A percentile compares a stretch with the other conserved stretches of the same genome.
These are phyloP conservation scores for Ophiocordyceps polyrhachis-furcata DNA, from an alignment of 2,329 filamentous ascomycete species.

Conservation along the genomic window DNA sequence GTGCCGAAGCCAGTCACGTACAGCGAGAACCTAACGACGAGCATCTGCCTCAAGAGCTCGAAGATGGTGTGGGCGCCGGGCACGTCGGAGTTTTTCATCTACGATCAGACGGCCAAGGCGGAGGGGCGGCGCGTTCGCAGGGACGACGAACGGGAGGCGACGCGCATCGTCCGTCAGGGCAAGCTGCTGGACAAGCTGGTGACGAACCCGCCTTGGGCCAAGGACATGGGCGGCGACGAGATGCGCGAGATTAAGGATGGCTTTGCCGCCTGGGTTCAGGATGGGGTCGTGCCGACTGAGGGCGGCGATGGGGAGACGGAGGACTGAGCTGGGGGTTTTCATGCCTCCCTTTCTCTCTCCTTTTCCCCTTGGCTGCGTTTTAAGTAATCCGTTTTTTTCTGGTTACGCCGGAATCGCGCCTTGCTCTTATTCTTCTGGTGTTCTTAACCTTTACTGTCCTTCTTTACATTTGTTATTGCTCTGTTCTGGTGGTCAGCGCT, in stretches of 20 bases:
- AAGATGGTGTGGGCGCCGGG: constrained; percentile 60
- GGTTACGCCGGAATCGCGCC: no score
- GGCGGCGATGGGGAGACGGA: constrained; percentile 1
- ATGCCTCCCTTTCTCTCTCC: neutral
- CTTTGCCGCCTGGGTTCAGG: constrained; percentile 33
- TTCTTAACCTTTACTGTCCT: no score
- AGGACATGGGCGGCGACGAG: constrained; percentile 60
- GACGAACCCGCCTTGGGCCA: constrained; percentile 62
- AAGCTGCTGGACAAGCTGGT: constrained; percentile 66
- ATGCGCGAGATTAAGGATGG: constrained; percentile 57
- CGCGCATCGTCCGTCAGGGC: constrained; percentile 43
- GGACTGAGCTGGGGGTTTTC: neutral
- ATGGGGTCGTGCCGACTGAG: constrained; percentile 20
- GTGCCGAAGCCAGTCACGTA: constrained; percentile 42
- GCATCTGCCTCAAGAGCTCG: constrained; percentile 60
- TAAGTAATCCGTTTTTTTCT: no score
- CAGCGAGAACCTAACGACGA: constrained; percentile 49
- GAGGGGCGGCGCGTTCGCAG: constrained; percentile 41
- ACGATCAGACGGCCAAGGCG: constrained; percentile 48
- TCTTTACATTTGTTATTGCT: no score
- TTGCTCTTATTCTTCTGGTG: no score
- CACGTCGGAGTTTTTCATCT: constrained; percentile 53
- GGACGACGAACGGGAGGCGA: constrained; percentile 31
- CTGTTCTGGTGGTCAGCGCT: no score
- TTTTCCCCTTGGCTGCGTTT: no score